Percentiles rank a stretch among this genome's conserved stretches.
These are phyloP conservation scores for Salix arbutifolia DNA, from an alignment of 345 rosid species.

Conservation along the genomic window DNA sequence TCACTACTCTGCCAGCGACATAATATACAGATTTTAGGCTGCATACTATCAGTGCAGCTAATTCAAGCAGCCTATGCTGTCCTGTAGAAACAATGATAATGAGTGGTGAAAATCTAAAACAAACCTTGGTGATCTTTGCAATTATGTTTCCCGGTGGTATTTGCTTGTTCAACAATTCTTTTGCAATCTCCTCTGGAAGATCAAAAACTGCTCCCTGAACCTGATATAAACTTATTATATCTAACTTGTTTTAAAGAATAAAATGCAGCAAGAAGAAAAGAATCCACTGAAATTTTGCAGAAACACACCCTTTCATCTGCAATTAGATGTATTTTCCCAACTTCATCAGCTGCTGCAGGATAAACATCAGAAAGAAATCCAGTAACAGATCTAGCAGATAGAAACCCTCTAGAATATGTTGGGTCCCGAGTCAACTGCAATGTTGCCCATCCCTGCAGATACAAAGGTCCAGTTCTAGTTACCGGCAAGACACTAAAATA, in stretches of 20 bases:
- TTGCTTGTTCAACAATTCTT: slow-evolving; percentile 63
- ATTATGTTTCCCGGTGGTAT: slow-evolving; percentile 76
- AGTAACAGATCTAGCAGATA: slow-evolving; percentile 85
- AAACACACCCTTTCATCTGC: slow-evolving; percentile 80
- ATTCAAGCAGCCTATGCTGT: slow-evolving; percentile 5
- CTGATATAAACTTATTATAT: slow-evolving; percentile 39
- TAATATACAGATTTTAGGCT: not conserved
- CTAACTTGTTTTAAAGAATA: slow-evolving; percentile 1
- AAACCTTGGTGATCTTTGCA: slow-evolving; percentile 73
- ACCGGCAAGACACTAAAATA: not conserved
- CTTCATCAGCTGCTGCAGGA: slow-evolving; percentile 82
- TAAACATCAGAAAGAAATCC: slow-evolving; percentile 88
- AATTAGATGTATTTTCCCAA: slow-evolving; percentile 76
- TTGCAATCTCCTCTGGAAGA: slow-evolving; percentile 89
- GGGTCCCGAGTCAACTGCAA: slow-evolving; percentile 83
- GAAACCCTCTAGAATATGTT: slow-evolving; percentile 51
- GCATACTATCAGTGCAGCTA: not conserved
- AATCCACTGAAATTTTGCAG: slow-evolving; percentile 1
- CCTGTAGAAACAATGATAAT: not conserved
- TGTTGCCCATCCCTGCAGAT: slow-evolving; percentile 78
- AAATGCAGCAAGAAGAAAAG: not conserved
- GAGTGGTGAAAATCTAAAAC: slow-evolving; percentile 4
- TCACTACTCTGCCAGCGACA: not conserved
- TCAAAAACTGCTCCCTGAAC: slow-evolving; percentile 96
- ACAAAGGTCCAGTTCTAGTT: slow-evolving; percentile 5